A percentile compares a stretch with the other conserved stretches of the same genome.
Conservation (phyloP, 2,329 filamentous ascomycete species). For the Venturia oleaginea region DNA sequence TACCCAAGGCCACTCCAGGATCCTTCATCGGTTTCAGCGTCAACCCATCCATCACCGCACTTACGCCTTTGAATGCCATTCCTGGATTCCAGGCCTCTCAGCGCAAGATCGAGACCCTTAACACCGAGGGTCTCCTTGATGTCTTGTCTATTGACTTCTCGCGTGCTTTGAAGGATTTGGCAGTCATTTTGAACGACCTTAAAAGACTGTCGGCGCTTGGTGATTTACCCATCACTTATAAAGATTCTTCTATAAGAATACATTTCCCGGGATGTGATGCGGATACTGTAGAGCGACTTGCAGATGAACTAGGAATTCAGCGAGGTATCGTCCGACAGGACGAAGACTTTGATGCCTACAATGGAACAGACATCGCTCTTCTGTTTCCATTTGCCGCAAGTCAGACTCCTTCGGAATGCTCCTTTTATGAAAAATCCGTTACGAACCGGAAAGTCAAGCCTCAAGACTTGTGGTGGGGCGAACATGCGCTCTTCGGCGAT, state of each 20-base stretch:
- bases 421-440: constrained; percentile 35
- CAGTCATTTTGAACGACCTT: constrained; percentile 70
- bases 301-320: constrained; percentile 76
- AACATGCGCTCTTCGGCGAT: constrained; percentile 15
- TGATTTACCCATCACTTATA: constrained; percentile 71
- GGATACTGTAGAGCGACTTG: constrained; percentile 70
- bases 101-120: constrained; percentile 51
- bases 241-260: constrained; percentile 58
- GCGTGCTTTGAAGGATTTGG: constrained; percentile 73
- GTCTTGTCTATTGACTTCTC: constrained; percentile 82
- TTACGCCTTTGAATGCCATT: constrained; percentile 60
- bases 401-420: constrained; percentile 37
- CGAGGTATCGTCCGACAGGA: constrained; percentile 75
- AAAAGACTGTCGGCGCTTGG: constrained; percentile 68
- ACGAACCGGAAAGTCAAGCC: constrained; percentile 13
- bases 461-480: constrained; percentile 17
- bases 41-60: constrained; percentile 80
- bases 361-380: constrained; percentile 64
- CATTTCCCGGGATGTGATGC: constrained; percentile 88
- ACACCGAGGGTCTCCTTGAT: constrained; percentile 76
- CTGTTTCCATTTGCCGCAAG: constrained; percentile 79
- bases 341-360: constrained; percentile 57
- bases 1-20: constrained; percentile 54
- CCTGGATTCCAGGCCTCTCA: constrained; percentile 37
- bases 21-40: constrained; percentile 83